phyloP scores from a whole-genome alignment of 2,329 filamentous ascomycete genomes.

The Pseudonectria foliicola region DNA sequence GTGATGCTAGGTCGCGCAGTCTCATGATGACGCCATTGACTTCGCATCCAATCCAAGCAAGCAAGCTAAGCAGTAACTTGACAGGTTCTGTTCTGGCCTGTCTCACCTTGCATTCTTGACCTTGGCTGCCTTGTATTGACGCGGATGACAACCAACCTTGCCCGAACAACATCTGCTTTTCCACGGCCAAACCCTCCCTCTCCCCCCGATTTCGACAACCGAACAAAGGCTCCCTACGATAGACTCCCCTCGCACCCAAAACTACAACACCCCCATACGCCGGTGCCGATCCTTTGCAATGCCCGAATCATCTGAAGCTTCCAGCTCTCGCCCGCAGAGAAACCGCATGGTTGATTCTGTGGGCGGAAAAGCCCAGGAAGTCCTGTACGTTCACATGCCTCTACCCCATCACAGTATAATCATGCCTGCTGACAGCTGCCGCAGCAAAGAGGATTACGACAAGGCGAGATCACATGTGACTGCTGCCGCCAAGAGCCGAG shows the following conservation, averaged over 20 bases:
- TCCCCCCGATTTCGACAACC: not conserved
- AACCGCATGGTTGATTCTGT: conserved; percentile 32
- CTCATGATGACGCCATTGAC: conserved; percentile 10
- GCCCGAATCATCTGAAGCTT: conserved; percentile 18
- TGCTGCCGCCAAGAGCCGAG: conserved; percentile 65
- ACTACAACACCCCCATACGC: conserved; percentile 1
- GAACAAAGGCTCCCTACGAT: too few relatives aligned
- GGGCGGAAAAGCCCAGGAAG: conserved; percentile 41
- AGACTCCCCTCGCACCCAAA: conserved; percentile 3
- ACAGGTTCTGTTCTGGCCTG: too few relatives aligned
- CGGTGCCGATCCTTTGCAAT: conserved; percentile 14
- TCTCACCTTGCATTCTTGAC: too few relatives aligned
- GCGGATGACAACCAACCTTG: not conserved
- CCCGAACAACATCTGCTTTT: not conserved
- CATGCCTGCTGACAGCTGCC: not conserved
- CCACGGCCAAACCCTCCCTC: not conserved
- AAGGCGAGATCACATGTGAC: conserved; percentile 56
- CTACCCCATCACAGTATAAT: too few relatives aligned
- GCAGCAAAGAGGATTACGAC: conserved; percentile 62
- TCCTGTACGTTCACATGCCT: conserved; percentile 39
- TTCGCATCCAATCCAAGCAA: not conserved
- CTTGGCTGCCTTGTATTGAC: conserved; percentile 2
- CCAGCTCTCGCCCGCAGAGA: conserved; percentile 17
- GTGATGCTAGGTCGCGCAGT: too few relatives aligned
- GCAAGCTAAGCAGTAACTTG: conserved; percentile 1